These are phyloP conservation scores for Geosmithia putterillii DNA, from an alignment of 2,329 filamentous ascomycete genomes.

Conservation along the genomic window DNA sequence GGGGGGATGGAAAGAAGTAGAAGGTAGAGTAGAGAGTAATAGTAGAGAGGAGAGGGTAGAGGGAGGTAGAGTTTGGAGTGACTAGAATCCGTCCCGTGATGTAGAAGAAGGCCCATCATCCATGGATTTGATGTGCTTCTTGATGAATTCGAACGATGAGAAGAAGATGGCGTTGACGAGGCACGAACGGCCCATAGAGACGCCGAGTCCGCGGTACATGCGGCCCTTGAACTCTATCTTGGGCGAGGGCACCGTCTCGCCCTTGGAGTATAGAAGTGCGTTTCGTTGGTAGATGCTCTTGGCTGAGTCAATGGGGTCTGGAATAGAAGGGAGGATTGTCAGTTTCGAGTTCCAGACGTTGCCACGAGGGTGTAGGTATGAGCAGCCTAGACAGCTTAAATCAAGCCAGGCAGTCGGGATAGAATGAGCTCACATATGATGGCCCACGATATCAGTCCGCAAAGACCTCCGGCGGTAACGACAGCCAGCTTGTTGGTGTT, in stretches of 20 bases:
- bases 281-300: slow-evolving; percentile 82
- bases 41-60: background rate
- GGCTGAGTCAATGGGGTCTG: slow-evolving; percentile 64
- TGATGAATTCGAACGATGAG: slow-evolving; percentile 74
- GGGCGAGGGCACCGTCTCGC: slow-evolving; percentile 51
- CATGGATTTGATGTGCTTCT: slow-evolving; percentile 50
- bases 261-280: slow-evolving; percentile 56
- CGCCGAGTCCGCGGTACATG: slow-evolving; percentile 74
- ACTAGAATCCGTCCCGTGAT: too few relatives aligned
- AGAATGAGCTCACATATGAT: slow-evolving; percentile 47
- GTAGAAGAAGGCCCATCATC: slow-evolving; percentile 25
- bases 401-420: background rate
- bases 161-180: slow-evolving; percentile 85
- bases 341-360: too few relatives aligned
- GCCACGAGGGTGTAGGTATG: background rate
- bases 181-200: slow-evolving; percentile 73
- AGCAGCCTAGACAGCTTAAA: background rate
- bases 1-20: too few relatives aligned
- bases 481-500: slow-evolving; percentile 73
- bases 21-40: too few relatives aligned
- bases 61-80: background rate
- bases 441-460: slow-evolving; percentile 76
- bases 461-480: slow-evolving; percentile 65
- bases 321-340: background rate
- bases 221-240: slow-evolving; percentile 65